Evolutionary conservation across 495 filamentous ascomycete species (phyloP).

Genomic region (Tuber umbilicatum): DNA sequence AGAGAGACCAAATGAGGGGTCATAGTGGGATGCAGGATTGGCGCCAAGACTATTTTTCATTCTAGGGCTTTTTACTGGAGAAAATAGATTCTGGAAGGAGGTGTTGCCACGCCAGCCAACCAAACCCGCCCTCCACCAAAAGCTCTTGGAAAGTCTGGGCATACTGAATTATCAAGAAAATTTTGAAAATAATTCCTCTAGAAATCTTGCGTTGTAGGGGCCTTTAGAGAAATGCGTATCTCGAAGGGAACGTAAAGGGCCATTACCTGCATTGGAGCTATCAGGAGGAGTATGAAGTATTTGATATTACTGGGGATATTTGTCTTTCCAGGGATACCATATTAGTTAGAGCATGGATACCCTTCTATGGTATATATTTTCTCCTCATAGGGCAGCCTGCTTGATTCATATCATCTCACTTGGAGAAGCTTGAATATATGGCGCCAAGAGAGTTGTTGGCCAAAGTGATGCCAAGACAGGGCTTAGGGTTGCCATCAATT

Average conservation of each 20-base stretch:
- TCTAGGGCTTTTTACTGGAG: neutral
- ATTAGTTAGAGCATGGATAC: neutral
- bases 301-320: neutral
- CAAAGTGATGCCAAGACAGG: conserved; percentile 11
- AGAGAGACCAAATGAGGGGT: neutral
- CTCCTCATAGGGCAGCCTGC: neutral
- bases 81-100: neutral
- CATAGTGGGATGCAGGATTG: neutral
- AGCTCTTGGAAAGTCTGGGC: neutral
- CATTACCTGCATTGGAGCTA: neutral
- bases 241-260: neutral
- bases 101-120: too few species aligned
- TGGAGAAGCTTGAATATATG: neutral
- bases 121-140: neutral
- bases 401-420: neutral
- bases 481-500: conserved; percentile 18
- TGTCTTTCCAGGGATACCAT: neutral
- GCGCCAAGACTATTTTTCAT: neutral
- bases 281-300: neutral
- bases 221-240: neutral
- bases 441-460: conserved; percentile 18
- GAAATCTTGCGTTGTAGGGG: neutral
- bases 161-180: neutral
- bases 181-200: neutral
- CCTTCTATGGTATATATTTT: neutral